Conservation (phyloP, 345 rosid species). For the Draba incana region DNA sequence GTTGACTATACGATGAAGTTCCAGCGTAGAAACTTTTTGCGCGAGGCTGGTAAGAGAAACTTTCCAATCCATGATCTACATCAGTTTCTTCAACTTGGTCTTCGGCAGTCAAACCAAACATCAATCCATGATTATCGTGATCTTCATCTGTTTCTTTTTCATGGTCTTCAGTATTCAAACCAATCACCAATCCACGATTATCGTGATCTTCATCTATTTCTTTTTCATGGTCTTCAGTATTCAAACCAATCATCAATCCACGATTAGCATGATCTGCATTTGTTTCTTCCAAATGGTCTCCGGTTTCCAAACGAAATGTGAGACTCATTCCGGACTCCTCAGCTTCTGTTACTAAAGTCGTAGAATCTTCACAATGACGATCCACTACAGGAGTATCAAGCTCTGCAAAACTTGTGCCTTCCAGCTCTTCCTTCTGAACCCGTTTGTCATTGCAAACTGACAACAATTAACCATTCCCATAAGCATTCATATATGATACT, state of each 20-base stretch:
- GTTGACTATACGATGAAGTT: slow-evolving; percentile 48
- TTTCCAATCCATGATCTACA: slow-evolving; percentile 36
- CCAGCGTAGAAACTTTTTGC: slow-evolving; percentile 44
- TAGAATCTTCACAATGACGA: slow-evolving; percentile 43
- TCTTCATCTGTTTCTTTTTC: slow-evolving; percentile 32
- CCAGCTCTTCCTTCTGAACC: slow-evolving; percentile 38
- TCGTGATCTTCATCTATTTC: slow-evolving; percentile 36
- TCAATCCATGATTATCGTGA: slow-evolving; percentile 40
- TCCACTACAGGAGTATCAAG: slow-evolving; percentile 46
- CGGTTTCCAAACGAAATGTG: slow-evolving; percentile 39
- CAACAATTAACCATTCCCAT: slow-evolving; percentile 28
- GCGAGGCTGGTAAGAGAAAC: slow-evolving; percentile 42
- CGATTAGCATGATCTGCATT: slow-evolving; percentile 31
- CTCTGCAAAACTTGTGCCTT: slow-evolving; percentile 45
- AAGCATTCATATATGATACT: slow-evolving; percentile 21
- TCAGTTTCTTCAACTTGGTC: slow-evolving; percentile 35
- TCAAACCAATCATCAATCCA: slow-evolving; percentile 36
- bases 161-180: slow-evolving; percentile 15
- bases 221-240: slow-evolving; percentile 34
- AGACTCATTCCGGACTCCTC: slow-evolving; percentile 35
- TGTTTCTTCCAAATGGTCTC: slow-evolving; percentile 37
- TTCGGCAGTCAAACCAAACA: slow-evolving; percentile 14
- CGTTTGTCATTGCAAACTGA: slow-evolving; percentile 51
- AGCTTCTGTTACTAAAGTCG: slow-evolving; percentile 34
- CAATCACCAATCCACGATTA: slow-evolving; percentile 41